These are phyloP conservation scores for Astrocystis sublimbata DNA, from an alignment of 495 filamentous ascomycete genomes.

Conservation along the genomic window DNA sequence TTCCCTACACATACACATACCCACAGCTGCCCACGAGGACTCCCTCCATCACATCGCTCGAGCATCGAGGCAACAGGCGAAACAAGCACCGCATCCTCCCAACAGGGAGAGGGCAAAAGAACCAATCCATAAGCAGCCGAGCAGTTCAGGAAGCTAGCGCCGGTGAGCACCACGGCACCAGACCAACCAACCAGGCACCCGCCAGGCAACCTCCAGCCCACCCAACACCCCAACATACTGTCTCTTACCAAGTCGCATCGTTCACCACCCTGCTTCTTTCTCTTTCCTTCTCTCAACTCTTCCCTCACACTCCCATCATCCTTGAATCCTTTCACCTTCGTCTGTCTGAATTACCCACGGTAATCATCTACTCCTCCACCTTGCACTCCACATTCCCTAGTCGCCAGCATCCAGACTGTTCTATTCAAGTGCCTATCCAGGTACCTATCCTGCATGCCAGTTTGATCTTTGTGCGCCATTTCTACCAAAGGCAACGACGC, in stretches of 20 bases:
- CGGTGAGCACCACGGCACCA: background rate
- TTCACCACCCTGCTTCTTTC: background rate
- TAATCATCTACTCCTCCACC: background rate
- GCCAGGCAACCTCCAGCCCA: background rate
- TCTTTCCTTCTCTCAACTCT: background rate
- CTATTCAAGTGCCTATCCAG: background rate
- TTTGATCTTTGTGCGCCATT: slow-evolving; percentile 9
- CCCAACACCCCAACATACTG: background rate
- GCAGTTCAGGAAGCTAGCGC: background rate
- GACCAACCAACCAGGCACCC: background rate
- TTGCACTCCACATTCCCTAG: background rate
- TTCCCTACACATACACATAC: background rate
- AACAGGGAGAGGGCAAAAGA: background rate
- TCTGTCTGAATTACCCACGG: background rate
- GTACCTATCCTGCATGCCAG: slow-evolving; percentile 5
- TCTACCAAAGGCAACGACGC: slow-evolving; percentile 17
- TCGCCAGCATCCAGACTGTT: slow-evolving; percentile 18
- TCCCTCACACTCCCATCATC: background rate
- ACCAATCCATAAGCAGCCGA: background rate
- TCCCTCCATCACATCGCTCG: background rate
- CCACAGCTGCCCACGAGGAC: background rate
- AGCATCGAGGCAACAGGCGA: background rate
- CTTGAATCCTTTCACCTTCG: background rate
- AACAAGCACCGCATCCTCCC: no score
- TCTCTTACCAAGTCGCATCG: background rate